Evolutionary conservation across 371 early-diverging fungal genomes (phyloP).

Genomic region (Phascolomyces articulosus): DNA sequence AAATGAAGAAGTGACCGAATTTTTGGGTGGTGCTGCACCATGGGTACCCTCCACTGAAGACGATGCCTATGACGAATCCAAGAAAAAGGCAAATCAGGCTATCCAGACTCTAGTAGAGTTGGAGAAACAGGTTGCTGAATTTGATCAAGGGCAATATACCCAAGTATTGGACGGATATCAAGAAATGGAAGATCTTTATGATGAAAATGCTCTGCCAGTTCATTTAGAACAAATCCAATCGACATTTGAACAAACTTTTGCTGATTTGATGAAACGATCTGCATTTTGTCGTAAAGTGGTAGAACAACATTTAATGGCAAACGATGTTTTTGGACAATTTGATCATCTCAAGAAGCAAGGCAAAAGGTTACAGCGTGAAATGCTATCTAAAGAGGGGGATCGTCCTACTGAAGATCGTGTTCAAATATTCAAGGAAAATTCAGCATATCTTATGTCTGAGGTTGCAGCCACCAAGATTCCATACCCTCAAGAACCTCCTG

Average conservation of each 20-base stretch:
- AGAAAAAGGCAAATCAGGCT: conserved; percentile 14
- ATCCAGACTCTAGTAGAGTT: conserved; percentile 16
- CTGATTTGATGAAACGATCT: conserved; percentile 37
- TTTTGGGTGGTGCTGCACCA: conserved; percentile 8
- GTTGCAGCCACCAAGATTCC: conserved; percentile 27
- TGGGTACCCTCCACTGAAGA: conserved; percentile 4
- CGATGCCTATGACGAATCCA: background rate
- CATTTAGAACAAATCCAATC: conserved; percentile 24
- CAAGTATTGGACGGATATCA: conserved; percentile 31
- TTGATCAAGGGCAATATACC: conserved; percentile 25
- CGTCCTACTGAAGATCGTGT: conserved; percentile 15
- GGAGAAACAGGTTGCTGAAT: conserved; percentile 22
- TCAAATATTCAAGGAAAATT: conserved; percentile 39
- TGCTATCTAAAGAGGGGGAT: conserved; percentile 5
- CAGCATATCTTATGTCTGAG: conserved; percentile 35
- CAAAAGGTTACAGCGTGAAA: conserved; percentile 14
- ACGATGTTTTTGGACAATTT: conserved; percentile 24
- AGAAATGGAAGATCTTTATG: conserved; percentile 20
- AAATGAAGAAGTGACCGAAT: conserved; percentile 22
- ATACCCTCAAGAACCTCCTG: conserved; percentile 25
- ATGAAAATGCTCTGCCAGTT: background rate
- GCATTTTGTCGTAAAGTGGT: conserved; percentile 45
- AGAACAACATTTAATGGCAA: conserved; percentile 36
- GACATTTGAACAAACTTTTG: conserved; percentile 29
- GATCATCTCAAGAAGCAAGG: conserved; percentile 21